Evolutionary conservation across 352 stramenopile genomes (phyloP), one percentile per base, ranked within the genome.

Genomic region (Globisporangium camurandrum): DNA sequence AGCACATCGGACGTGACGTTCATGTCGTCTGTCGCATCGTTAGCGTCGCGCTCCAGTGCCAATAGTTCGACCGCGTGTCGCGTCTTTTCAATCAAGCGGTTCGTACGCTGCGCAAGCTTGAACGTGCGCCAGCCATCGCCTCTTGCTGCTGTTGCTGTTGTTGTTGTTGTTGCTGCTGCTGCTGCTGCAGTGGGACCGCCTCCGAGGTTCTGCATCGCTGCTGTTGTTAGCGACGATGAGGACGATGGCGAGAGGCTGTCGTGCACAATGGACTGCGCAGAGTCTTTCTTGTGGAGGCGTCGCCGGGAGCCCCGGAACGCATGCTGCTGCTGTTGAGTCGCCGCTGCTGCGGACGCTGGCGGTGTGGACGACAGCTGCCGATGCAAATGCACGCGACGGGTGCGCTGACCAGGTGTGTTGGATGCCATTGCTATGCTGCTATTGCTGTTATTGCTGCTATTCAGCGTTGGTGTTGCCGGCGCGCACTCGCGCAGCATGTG

Each of bases 81-180:
- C n/a, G 75, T 84, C 56, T 84, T 84, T 19, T 63, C 57, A 9
- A 87, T 67, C 44, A 87, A 40, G 5, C 68, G 63, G 54, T 85
- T 84, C 5, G 71, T 85, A 1, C 71, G 72, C 30, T 85, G 64
- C 12, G 72, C 75, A 10, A 82, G 47, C 44, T 83, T 85, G 51
- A 84, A 87, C 16, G 75, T 51, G 38, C 69, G 74, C 75, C 75
- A 85, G 2, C 61, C 68, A 7, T 79, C 71, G 10, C 46, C 39
- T 6, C 46, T 37, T 7, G 54, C 30, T 4, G 1, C 52, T n/a
- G n/a, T n/a, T n/a, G n/a, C n/a, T n/a, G n/a, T n/a, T n/a, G n/a
- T n/a, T n/a, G n/a, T n/a, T n/a, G n/a, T n/a, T n/a, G n/a, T n/a
- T n/a, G n/a, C n/a, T n/a, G n/a, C n/a, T n/a, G n/a, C n/a, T n/a